phyloP scores from a whole-genome alignment of 2,329 filamentous ascomycete genomes.

The Diaporthe ampelina region DNA sequence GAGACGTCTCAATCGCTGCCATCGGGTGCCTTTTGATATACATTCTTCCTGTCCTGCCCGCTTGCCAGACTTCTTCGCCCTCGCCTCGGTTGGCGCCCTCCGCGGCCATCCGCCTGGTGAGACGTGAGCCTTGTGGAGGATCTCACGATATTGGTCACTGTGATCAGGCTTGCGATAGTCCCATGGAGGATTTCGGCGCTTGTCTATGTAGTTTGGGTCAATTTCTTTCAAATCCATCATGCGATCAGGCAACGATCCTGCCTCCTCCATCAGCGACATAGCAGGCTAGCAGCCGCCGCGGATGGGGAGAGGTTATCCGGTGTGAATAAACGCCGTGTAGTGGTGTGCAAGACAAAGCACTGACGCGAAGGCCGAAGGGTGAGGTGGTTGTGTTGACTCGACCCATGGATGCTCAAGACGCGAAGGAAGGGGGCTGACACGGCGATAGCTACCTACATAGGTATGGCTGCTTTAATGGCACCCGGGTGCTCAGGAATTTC shows the following conservation, averaged over 20 bases:
- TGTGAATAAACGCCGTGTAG: too few species aligned
- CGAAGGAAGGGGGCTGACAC: too few species aligned
- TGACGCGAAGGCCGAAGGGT: too few species aligned
- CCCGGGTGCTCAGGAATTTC: neutral
- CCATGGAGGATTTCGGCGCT: neutral
- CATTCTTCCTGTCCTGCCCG: neutral
- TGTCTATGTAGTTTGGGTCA: neutral
- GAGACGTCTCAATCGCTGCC: neutral
- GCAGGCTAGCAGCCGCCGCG: too few species aligned
- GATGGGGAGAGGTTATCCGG: too few species aligned
- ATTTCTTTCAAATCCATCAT: neutral
- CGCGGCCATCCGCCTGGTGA: neutral
- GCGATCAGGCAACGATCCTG: neutral
- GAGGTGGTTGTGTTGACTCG: too few species aligned
- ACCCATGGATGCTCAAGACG: too few species aligned
- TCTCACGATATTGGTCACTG: neutral
- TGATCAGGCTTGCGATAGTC: neutral
- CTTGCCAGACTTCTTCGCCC: neutral
- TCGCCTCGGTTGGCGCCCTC: neutral
- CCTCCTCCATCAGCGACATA: too few species aligned
- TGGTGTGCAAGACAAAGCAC: too few species aligned
- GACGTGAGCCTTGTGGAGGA: neutral
- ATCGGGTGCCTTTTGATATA: neutral
- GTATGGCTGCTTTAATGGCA: neutral
- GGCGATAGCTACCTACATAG: too few species aligned